Evolutionary conservation across 2,329 filamentous ascomycete species (phyloP), one percentile per base, ranked within the genome.

Genomic region (Aspergillus novofumigatus): DNA sequence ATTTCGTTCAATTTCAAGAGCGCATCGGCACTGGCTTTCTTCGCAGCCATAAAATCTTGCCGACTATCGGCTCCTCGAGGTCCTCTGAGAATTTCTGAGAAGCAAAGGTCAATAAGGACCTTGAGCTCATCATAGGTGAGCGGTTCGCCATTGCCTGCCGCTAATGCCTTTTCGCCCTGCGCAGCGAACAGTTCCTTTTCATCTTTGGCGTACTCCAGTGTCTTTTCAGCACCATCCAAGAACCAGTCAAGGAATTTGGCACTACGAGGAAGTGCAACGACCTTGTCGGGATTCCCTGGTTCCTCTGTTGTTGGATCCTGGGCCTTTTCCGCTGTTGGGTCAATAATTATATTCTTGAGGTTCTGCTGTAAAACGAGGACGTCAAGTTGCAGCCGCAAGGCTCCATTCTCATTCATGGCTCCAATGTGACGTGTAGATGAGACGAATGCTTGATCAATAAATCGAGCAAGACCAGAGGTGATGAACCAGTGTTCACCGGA

Each of bases 351-450:
- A 64, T 96, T 96, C 78, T 96, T 96, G 55, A 99, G 84, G 67
- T 96, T 97, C 72, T 99, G 94, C 75, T 97, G 93, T 52, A 99
- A 80, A 44, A 99, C 94, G 25, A 97, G 82, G 51, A 97, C 91
- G 72, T 99, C 96, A 67, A 97, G 85, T 72, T 92, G 88, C 85
- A 99, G 92, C 41, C 92, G 85, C n/a, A 87, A 86, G 58, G 88
- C 90, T 45, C 94, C 94, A 65, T 89, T 85, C 41, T 77, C 78
- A 72, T 99, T 97, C 86, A 99, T 93, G 7, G 88, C 86, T 51
- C 86, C 86, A 48, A 93, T 89, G 69, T 84, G 83, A 20, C 81
- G 78, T 1, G 87, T 85, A 61, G 89, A 89, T 59, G 86, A 79
- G 41, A 97, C 85, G 2, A 97, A 85, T 68, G 89, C 90, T 8